These are phyloP conservation scores for Nigrospora sphaerica DNA, from an alignment of 2,329 filamentous ascomycete species.

Conservation along the genomic window DNA sequence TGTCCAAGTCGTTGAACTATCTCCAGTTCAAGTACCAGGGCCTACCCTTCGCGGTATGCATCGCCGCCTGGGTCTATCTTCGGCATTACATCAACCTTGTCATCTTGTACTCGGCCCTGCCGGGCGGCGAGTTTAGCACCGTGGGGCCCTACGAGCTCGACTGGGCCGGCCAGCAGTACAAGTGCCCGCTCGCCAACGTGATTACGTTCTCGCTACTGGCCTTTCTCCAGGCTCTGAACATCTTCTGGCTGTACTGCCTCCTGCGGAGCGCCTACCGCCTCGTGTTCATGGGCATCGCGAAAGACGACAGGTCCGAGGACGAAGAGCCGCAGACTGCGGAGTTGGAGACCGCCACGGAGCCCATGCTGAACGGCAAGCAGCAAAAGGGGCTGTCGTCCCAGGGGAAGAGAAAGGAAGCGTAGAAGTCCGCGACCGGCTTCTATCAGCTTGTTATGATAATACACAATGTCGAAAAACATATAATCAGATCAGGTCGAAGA, in stretches of 20 bases:
- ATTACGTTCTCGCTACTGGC: slow-evolving; percentile 47
- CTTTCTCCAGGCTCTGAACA: slow-evolving; percentile 47
- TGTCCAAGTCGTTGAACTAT: slow-evolving; percentile 67
- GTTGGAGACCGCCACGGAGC: background rate
- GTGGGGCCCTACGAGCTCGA: slow-evolving; percentile 51
- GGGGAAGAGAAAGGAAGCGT: too few relatives aligned
- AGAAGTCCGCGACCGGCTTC: too few relatives aligned
- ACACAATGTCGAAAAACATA: too few relatives aligned
- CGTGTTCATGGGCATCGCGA: slow-evolving; percentile 37
- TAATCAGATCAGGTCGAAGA: too few relatives aligned
- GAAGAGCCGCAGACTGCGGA: slow-evolving; percentile 28
- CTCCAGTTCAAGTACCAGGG: slow-evolving; percentile 53
- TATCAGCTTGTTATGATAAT: too few relatives aligned
- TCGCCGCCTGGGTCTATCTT: slow-evolving; percentile 62
- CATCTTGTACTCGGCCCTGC: slow-evolving; percentile 51
- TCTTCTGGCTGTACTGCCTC: slow-evolving; percentile 56
- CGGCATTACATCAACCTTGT: slow-evolving; percentile 61
- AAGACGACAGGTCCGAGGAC: slow-evolving; percentile 50
- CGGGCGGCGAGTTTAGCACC: slow-evolving; percentile 39
- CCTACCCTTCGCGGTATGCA: slow-evolving; percentile 61
- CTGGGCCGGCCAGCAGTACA: slow-evolving; percentile 54
- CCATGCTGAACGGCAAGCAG: background rate
- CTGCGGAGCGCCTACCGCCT: slow-evolving; percentile 48
- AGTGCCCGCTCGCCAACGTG: slow-evolving; percentile 44
- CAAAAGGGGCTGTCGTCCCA: too few relatives aligned